These are phyloP conservation scores for Apiospora pterosperma DNA, from an alignment of 2,329 filamentous ascomycete genomes.

Conservation along the genomic window DNA sequence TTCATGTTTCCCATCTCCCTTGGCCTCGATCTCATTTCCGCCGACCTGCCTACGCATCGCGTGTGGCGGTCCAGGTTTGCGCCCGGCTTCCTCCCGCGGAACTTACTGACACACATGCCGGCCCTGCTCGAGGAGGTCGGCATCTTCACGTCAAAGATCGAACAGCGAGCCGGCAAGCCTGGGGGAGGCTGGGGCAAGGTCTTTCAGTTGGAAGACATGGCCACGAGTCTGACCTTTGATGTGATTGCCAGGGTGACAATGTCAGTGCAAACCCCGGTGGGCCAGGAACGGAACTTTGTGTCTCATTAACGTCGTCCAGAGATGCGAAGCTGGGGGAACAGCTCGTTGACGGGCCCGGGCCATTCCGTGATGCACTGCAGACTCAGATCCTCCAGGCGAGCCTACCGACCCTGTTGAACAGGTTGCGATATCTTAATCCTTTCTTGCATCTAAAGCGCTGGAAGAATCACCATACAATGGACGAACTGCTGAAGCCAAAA, in stretches of 20 bases:
- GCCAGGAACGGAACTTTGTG: background rate
- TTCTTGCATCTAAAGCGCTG: background rate
- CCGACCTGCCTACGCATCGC: conserved; percentile 29
- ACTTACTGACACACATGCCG: conserved; percentile 27
- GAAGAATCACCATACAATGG: background rate
- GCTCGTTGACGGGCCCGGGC: background rate
- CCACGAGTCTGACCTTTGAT: conserved; percentile 17
- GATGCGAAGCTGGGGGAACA: conserved; percentile 3
- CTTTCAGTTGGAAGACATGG: conserved; percentile 19
- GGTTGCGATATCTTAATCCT: background rate
- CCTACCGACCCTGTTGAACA: background rate
- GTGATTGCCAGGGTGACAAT: conserved; percentile 20
- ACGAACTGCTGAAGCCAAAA: background rate
- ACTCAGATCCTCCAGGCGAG: background rate
- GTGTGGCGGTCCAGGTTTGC: conserved; percentile 29
- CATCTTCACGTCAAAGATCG: conserved; percentile 15
- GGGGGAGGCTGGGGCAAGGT: conserved; percentile 14
- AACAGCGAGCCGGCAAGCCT: background rate
- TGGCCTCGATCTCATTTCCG: conserved; percentile 22
- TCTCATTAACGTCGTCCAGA: background rate
- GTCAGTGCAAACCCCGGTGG: conserved; percentile 10
- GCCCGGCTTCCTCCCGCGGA: conserved; percentile 29
- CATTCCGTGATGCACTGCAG: background rate
- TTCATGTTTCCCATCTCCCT: conserved; percentile 17
- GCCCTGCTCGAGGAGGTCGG: conserved; percentile 21